Conservation (phyloP, 176 grass and related monocot genomes). For the Raddia distichophylla region DNA sequence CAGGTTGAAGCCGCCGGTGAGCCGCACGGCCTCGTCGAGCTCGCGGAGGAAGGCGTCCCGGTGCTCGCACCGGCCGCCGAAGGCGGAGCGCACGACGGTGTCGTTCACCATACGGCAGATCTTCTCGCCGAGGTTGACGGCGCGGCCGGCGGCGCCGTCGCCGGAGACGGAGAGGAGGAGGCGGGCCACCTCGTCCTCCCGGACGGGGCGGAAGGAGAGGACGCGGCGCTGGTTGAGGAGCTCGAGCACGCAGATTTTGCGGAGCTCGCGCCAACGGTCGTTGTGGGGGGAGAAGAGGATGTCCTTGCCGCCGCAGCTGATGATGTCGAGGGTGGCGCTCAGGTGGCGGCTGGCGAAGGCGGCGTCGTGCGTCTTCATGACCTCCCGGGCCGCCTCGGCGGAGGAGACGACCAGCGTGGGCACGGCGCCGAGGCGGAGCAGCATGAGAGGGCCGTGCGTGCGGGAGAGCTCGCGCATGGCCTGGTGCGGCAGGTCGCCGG, state of each 20-base stretch:
- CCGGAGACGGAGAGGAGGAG: conserved; percentile 27
- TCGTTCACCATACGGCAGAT: conserved; percentile 3
- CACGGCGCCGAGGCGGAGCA: conserved; percentile 41
- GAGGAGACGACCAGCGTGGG: conserved; percentile 43
- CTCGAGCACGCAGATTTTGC: conserved; percentile 45
- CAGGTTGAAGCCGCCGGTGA: conserved; percentile 26
- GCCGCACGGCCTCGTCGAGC: background rate
- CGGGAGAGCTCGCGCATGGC: conserved; percentile 23
- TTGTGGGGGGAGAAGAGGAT: conserved; percentile 39
- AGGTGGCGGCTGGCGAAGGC: conserved; percentile 27
- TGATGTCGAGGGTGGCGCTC: background rate
- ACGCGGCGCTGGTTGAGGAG: conserved; percentile 47
- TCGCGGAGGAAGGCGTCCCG: conserved; percentile 23
- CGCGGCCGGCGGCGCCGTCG: background rate
- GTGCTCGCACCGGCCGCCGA: conserved; percentile 31
- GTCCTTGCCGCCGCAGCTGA: conserved; percentile 17
- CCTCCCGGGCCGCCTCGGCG: conserved; percentile 39
- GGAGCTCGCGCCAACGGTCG: conserved; percentile 42
- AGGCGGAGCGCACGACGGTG: conserved; percentile 10
- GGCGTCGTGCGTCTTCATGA: conserved; percentile 40
- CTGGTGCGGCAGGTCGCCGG: conserved; percentile 34
- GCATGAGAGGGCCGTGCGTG: conserved; percentile 24
- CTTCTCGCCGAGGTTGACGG: conserved; percentile 28
- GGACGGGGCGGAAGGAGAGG: background rate
- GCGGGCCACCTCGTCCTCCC: conserved; percentile 26